A percentile compares a stretch with the other conserved stretches of the same genome.
These are phyloP conservation scores for Pseudozyma hubeiensis DNA, from an alignment of 1,284 basidiomycete genomes.

Conservation along the genomic window DNA sequence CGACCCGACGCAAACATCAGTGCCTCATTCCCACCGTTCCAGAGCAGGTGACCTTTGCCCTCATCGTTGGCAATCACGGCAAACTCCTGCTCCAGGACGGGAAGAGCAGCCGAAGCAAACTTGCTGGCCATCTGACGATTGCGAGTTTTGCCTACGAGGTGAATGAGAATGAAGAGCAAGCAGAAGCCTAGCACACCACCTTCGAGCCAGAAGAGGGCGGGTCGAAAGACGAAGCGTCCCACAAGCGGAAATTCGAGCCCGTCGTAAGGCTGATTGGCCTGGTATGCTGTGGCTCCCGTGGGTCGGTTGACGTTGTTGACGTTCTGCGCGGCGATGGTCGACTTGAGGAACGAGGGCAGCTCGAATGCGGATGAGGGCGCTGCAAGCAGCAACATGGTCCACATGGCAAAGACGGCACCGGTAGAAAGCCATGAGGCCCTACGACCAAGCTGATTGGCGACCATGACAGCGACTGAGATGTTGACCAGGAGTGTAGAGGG, in stretches of 20 bases:
- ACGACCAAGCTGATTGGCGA: slow-evolving; percentile 9
- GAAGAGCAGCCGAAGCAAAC: slow-evolving; percentile 44
- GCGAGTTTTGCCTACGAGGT: slow-evolving; percentile 50
- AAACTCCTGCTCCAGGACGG: slow-evolving; percentile 54
- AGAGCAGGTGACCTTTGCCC: slow-evolving; percentile 43
- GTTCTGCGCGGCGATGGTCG: neutral
- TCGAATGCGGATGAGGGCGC: slow-evolving; percentile 39
- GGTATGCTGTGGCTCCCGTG: slow-evolving; percentile 39
- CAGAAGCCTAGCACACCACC: slow-evolving; percentile 45
- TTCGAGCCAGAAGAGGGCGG: slow-evolving; percentile 55
- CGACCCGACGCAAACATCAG: slow-evolving; percentile 65
- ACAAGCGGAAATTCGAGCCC: slow-evolving; percentile 36
- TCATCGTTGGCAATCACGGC: slow-evolving; percentile 54
- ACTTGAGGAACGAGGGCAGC: slow-evolving; percentile 31
- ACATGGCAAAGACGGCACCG: slow-evolving; percentile 41
- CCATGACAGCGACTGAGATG: slow-evolving; percentile 7
- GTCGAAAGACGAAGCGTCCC: slow-evolving; percentile 46
- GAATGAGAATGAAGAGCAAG: slow-evolving; percentile 53
- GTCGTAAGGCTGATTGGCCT: slow-evolving; percentile 47
- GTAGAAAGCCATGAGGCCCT: slow-evolving; percentile 12
- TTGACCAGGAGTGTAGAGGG: neutral
- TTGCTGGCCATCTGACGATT: slow-evolving; percentile 48
- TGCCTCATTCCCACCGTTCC: slow-evolving; percentile 65
- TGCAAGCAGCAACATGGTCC: slow-evolving; percentile 43
- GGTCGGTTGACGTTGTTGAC: slow-evolving; percentile 21